Evolutionary conservation across 768 basidiomycete genomes (phyloP), one percentile per base, ranked within the genome.

Genomic region (Termitomyces sp.): DNA sequence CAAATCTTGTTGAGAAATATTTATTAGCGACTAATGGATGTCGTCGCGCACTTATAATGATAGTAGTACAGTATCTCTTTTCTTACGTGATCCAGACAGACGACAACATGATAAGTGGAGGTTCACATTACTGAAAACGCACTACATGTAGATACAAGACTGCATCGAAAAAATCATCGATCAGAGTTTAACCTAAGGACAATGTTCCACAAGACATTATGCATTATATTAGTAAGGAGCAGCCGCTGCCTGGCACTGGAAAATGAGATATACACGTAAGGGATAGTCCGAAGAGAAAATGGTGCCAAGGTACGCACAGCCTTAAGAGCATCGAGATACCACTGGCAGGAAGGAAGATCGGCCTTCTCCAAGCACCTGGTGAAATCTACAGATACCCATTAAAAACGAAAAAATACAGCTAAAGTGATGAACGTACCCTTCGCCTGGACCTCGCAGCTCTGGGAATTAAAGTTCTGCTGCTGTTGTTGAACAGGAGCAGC

Each of bases 251-350:
- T 90, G 88, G 74, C 88, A 91, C 87, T 90, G 40, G 6, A 62
- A 38, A 47, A 45, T 4, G 63, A 20, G 38, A 42, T 57, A 60
- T 1, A 60, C 57, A 63, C 35, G 38, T 65, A 24, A 18, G 50
- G 30, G 7, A 18, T 16, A 43, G 43, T 28, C 10, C 10, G 0
- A 20, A 22, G 53, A 1, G 0, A 18, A 46, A 22, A 10, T 53
- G 49, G 44, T 32, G 54, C 16, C 55, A 38, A 43, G 47, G 9
- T 13, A 82, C 90, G 67, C 70, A 92, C 90, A 54, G 88, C 88
- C 73, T 94, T 94, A 51, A 93, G 80, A 67, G 92, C 89, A 65
- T 94, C 90, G 30, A 94, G 84, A 68, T 92, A 94, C 83, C 87
- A 95, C 18, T 83, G 77, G 75, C 93, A 95, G 6, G 88, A 85